phyloP scores from a whole-genome alignment of 2,329 filamentous ascomycete genomes.

The Pyrenochaeta sp. region DNA sequence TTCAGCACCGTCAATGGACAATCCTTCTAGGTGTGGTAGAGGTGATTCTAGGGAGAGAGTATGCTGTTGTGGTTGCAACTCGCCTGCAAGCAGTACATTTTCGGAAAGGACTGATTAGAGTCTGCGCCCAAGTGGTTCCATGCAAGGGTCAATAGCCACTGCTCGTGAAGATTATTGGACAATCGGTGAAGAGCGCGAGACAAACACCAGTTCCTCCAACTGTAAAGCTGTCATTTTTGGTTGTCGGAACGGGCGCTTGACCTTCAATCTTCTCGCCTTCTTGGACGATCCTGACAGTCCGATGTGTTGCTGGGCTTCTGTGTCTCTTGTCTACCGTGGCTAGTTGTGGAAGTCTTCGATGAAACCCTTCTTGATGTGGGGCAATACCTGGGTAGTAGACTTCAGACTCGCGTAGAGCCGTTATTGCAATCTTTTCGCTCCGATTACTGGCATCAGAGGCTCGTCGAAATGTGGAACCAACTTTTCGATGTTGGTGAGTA shows the following conservation, averaged over 20 bases:
- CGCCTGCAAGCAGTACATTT: neutral
- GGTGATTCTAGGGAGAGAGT: neutral
- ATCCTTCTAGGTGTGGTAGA: neutral
- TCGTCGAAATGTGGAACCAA: neutral
- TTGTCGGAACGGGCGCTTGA: conserved; percentile 6
- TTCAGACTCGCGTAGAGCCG: neutral
- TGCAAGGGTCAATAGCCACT: neutral
- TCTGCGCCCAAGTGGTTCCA: neutral
- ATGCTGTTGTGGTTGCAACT: neutral
- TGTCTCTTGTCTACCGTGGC: neutral
- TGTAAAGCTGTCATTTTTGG: conserved; percentile 11
- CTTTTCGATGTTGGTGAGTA: neutral
- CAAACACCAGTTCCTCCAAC: conserved; percentile 11
- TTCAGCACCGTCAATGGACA: neutral
- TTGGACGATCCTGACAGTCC: neutral
- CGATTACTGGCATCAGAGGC: neutral
- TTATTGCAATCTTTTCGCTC: neutral
- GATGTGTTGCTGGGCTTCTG: neutral
- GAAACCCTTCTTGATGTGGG: neutral
- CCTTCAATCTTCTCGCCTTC: neutral
- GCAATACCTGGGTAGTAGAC: neutral
- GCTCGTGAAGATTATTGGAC: neutral
- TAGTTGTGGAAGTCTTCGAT: too few relatives aligned
- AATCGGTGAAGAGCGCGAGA: neutral
- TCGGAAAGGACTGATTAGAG: neutral